Conservation (phyloP, 129 eudicot genomes). For the Logfia minima region DNA sequence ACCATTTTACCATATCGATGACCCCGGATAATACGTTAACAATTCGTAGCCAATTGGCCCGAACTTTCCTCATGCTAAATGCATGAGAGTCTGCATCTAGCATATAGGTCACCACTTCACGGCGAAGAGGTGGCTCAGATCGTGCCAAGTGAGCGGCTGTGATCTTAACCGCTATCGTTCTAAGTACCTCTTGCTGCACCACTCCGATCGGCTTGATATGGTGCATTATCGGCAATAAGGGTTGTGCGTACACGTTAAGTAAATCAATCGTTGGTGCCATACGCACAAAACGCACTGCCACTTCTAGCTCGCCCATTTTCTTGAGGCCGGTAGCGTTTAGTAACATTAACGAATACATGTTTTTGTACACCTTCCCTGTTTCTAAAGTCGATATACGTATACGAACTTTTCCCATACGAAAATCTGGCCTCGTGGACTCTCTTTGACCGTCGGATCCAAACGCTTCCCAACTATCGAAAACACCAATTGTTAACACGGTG, state of each 20-base stretch:
- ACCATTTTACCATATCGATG: conserved; percentile 71
- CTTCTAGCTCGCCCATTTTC: conserved; percentile 90
- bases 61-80: conserved; percentile 93
- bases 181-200: conserved; percentile 74
- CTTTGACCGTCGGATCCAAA: conserved; percentile 44
- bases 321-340: conserved; percentile 62
- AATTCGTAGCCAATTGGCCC: conserved; percentile 83
- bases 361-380: conserved; percentile 64
- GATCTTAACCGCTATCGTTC: conserved; percentile 65
- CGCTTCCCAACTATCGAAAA: conserved; percentile 75
- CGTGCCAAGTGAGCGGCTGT: conserved; percentile 67
- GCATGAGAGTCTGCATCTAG: conserved; percentile 74
- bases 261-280: conserved; percentile 66
- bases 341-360: conserved; percentile 55
- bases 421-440: conserved; percentile 60
- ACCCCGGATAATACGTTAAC: conserved; percentile 72
- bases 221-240: conserved; percentile 84
- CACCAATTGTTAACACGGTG: conserved; percentile 77
- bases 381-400: conserved; percentile 74
- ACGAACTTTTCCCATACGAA: conserved; percentile 79
- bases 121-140: conserved; percentile 87
- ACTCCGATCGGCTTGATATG: conserved; percentile 73
- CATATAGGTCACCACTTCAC: conserved; percentile 76
- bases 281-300: conserved; percentile 71
- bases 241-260: conserved; percentile 73